Conservation (phyloP, 495 filamentous ascomycete species). For the Pyrenopolyporus hunteri region DNA sequence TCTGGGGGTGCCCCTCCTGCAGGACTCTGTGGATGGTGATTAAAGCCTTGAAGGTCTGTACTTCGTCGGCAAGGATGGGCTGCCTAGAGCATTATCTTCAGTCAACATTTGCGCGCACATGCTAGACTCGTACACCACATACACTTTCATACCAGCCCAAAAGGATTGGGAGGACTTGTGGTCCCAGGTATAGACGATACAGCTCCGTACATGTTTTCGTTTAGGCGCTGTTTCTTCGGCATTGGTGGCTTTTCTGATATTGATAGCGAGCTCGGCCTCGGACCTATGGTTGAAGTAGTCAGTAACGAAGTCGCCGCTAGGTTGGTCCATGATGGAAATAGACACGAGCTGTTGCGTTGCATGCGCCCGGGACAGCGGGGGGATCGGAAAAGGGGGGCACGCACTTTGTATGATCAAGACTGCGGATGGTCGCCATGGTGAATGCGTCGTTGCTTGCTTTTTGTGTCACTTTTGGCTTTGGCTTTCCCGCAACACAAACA, state of each 20-base stretch:
- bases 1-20: constrained; percentile 91
- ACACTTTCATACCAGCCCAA: constrained; percentile 99
- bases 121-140: constrained; percentile 42
- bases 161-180: constrained; percentile 96
- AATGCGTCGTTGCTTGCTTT: constrained; percentile 4
- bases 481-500: not conserved
- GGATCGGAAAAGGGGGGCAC: constrained; percentile 8
- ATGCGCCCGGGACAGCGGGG: not conserved
- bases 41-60: constrained; percentile 91
- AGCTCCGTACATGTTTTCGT: constrained; percentile 97
- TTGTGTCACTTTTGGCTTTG: not conserved
- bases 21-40: constrained; percentile 95
- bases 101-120: constrained; percentile 26
- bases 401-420: constrained; percentile 56
- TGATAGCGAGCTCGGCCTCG: constrained; percentile 90
- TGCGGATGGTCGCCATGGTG: constrained; percentile 54
- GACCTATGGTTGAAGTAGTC: constrained; percentile 61
- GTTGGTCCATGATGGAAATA: not conserved
- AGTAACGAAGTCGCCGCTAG: constrained; percentile 3
- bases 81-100: constrained; percentile 60
- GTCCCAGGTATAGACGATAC: constrained; percentile 99
- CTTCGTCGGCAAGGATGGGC: constrained; percentile 92
- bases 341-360: not conserved
- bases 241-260: constrained; percentile 96
- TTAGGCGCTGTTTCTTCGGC: constrained; percentile 96